These are phyloP conservation scores for Macrolepiota fuliginosa DNA, from an alignment of 768 basidiomycete genomes.

Conservation along the genomic window DNA sequence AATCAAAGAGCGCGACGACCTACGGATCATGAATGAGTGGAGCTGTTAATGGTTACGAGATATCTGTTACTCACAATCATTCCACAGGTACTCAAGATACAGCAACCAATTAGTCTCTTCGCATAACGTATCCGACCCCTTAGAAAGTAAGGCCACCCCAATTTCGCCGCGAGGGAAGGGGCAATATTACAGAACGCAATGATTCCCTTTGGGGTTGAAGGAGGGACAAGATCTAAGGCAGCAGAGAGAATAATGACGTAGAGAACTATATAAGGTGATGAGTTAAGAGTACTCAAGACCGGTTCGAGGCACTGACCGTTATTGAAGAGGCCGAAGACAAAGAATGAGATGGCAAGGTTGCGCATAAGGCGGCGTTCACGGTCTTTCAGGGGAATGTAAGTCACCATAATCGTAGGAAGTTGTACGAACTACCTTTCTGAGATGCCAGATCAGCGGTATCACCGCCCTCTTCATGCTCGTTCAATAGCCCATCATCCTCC, in stretches of 20 bases:
- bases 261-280: conserved; percentile 50
- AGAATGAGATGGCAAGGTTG: conserved; percentile 66
- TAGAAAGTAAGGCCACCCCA: conserved; percentile 89
- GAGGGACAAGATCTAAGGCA: conserved; percentile 90
- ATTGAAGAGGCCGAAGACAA: conserved; percentile 89
- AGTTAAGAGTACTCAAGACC: neutral
- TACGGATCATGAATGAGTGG: conserved; percentile 25
- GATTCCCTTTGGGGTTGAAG: conserved; percentile 90
- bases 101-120: conserved; percentile 73
- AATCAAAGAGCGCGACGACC: conserved; percentile 76
- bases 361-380: conserved; percentile 29
- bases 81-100: conserved; percentile 69
- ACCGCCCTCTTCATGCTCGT: neutral
- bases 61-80: conserved; percentile 70
- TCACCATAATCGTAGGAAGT: no score
- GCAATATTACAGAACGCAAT: conserved; percentile 95
- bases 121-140: conserved; percentile 84
- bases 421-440: neutral
- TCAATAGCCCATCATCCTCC: conserved; percentile 2
- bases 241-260: conserved; percentile 98
- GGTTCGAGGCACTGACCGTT: conserved; percentile 56
- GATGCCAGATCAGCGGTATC: neutral
- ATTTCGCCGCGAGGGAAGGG: conserved; percentile 82
- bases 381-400: conserved; percentile 15
- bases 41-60: neutral